phyloP scores from a whole-genome alignment of 306 rosid genomes.

The Prunus armeniaca region DNA sequence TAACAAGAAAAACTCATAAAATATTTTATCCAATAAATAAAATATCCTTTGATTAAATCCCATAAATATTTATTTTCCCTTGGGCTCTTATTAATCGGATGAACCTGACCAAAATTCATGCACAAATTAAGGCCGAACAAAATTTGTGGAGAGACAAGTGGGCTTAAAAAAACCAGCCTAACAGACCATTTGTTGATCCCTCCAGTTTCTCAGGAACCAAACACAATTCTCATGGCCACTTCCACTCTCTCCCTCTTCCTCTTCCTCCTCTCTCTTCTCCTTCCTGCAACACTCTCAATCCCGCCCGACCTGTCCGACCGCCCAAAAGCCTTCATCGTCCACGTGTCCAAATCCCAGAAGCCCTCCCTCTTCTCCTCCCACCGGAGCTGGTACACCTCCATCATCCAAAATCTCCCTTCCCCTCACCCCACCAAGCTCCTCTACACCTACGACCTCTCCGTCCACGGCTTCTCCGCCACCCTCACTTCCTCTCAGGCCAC shows the following conservation, averaged over 20 bases:
- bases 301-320: slow-evolving; percentile 23
- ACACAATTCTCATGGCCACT: slow-evolving; percentile 3
- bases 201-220: not conserved
- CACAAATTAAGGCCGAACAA: not conserved
- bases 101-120: not conserved
- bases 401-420: slow-evolving; percentile 67
- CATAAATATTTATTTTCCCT: too few relatives aligned
- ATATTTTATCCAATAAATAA: too few relatives aligned
- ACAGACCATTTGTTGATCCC: not conserved
- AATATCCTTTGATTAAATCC: too few relatives aligned
- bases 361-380: slow-evolving; percentile 55
- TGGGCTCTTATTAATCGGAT: not conserved
- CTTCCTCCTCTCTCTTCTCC: slow-evolving; percentile 6
- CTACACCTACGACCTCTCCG: slow-evolving; percentile 56
- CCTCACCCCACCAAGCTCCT: slow-evolving; percentile 50
- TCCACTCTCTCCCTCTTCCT: slow-evolving; percentile 7
- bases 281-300: slow-evolving; percentile 12
- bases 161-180: not conserved
- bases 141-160: too few relatives aligned
- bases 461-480: slow-evolving; percentile 68
- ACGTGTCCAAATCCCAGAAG: slow-evolving; percentile 57
- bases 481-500: slow-evolving; percentile 50
- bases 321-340: slow-evolving; percentile 67
- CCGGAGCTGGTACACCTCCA: slow-evolving; percentile 62
- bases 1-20: too few relatives aligned